Percentiles rank a stretch among this genome's conserved stretches.
These are phyloP conservation scores for Linum lewisii DNA, from an alignment of 345 rosid genomes.

Conservation along the genomic window DNA sequence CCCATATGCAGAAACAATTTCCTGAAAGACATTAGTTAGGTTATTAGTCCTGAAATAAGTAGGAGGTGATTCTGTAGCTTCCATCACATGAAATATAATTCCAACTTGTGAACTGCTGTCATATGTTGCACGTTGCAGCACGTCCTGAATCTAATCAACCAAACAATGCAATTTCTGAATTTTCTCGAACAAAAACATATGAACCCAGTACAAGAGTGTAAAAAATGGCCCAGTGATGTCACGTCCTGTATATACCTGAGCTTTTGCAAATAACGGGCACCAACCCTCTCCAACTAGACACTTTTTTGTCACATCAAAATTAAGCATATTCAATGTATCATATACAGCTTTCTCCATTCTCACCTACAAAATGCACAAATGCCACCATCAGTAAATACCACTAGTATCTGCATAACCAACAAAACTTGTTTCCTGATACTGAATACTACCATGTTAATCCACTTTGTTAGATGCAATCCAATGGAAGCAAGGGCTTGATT, in stretches of 20 bases:
- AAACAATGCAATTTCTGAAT: constrained; percentile 14
- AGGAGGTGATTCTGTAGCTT: constrained; percentile 81
- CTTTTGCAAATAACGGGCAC: constrained; percentile 89
- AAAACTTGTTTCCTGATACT: neutral
- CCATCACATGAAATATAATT: constrained; percentile 86
- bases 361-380: constrained; percentile 36
- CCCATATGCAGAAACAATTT: constrained; percentile 99
- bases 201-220: constrained; percentile 2
- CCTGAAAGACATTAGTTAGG: constrained; percentile 88
- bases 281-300: constrained; percentile 99
- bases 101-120: constrained; percentile 94
- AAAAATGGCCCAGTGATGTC: constrained; percentile 7
- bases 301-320: constrained; percentile 94
- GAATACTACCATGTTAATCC: constrained; percentile 64
- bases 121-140: constrained; percentile 80
- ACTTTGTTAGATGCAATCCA: constrained; percentile 57
- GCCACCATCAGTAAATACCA: constrained; percentile 4
- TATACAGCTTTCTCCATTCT: constrained; percentile 86
- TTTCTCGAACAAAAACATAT: constrained; percentile 4
- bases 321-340: constrained; percentile 86
- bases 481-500: constrained; percentile 62
- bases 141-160: constrained; percentile 74
- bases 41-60: constrained; percentile 81
- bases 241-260: constrained; percentile 40
- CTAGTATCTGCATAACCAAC: neutral